Base-by-base conservation (phyloP, 345 rosid species). In the Schrenkiella parvula region DNA sequence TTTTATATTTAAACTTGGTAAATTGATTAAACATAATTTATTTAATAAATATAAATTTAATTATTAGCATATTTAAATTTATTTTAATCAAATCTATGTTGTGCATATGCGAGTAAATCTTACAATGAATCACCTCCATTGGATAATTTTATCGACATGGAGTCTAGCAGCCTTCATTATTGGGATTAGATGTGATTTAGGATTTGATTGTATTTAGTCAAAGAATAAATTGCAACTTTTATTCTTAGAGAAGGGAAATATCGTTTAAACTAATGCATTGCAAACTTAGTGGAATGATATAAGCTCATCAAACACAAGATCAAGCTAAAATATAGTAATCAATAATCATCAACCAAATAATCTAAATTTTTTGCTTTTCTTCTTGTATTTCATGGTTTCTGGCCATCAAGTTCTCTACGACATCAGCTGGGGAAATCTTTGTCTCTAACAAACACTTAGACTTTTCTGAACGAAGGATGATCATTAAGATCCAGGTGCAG, bases 61-160 rank as follows among this genome's bases (percentile, higher is more conserved):
- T n/a, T n/a, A n/a, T n/a, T n/a, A n/a, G n/a, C n/a, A n/a, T n/a
- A n/a, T n/a, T n/a, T n/a, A n/a, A n/a, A n/a, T n/a, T n/a, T n/a
- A n/a, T n/a, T n/a, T n/a, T n/a, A n/a, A n/a, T n/a, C n/a, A n/a
- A n/a, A n/a, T n/a, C n/a, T n/a, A n/a, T n/a, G n/a, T n/a, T n/a
- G n/a, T n/a, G n/a, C n/a, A n/a, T n/a, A n/a, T 95, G 98, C 89
- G 85, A 88, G 76, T 93, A 79, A 73, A 52, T 31, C 31, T 31
- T 37, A 21, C 22, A 59, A 35, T 39, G 62, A 71, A 28, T 13
- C 68, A 28, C n/a, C n/a, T n/a, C n/a, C 26, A 29, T 39, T 71
- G 43, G 53, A 51, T 44, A 52, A 62, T 34, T 35, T 65, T 34
- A 35, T 3, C 57, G 21, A n/a, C 60, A 73, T 46, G 22, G 34